Evolutionary conservation across 108 stramenopile species (phyloP), one percentile per base, ranked within the genome.

Genomic region (Licmophora abbreviata): DNA sequence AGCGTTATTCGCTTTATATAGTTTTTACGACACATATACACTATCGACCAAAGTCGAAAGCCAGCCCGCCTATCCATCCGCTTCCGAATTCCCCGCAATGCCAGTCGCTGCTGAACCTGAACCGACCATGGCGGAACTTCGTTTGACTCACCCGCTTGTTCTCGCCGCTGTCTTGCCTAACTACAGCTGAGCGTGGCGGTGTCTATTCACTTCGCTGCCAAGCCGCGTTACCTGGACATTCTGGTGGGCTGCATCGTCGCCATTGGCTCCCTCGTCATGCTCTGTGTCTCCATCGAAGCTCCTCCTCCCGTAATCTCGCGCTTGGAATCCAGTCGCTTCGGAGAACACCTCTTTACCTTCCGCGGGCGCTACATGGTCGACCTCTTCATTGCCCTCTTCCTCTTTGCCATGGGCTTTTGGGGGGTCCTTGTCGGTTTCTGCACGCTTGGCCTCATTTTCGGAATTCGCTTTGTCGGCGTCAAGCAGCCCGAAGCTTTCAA

Each of bases 401-500:
- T 81, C 12, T 81, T 69, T 59, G 74, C 66, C 34, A 73, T 81
- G 74, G 68, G 67, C 30, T 18, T 63, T 11, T 81, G 68, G 69
- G 79, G 79, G 21, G 56, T 76, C 38, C 15, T 81, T 12, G 61
- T 67, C 67, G 74, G 58, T 15, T 23, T 44, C 22, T 24, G 51
- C 10, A 81, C 79, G 1, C 58, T 76, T 12, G 43, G 47, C 12
- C 60, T 81, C 10, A 81, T 81, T 27, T 81, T 81, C 49, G 74
- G 79, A n/a, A 76, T 81, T 61, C 79, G 79, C 8, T 76, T 81
- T 56, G 34, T 76, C 29, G 79, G 79, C 4, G 74, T 81, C 31
- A 81, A 74, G 48, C 79, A 81, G 33, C 79, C 79, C 1, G 79
- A 81, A 35, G 74, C 79, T 14, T 81, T 81, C 50, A 76, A 76